phyloP scores from a whole-genome alignment of 2,329 filamentous ascomycete genomes.

The Torrubiella hemipterigena region DNA sequence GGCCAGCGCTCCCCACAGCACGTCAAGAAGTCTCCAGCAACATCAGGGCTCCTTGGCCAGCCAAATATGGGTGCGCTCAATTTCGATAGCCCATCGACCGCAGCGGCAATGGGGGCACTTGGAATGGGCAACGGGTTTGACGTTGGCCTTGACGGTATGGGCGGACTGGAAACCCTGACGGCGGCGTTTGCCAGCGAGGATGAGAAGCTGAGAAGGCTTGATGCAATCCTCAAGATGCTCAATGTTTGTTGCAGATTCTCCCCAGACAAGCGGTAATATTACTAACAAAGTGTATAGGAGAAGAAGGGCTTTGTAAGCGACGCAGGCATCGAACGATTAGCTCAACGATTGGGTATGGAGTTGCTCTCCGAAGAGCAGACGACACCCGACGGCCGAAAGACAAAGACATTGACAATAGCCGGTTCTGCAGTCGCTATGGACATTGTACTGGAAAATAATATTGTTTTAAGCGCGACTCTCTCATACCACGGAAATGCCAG shows the following conservation, averaged over 20 bases:
- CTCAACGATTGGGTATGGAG: slow-evolving; percentile 54
- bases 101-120: slow-evolving; percentile 46
- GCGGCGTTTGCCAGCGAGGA: slow-evolving; percentile 34
- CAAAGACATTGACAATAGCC: slow-evolving; percentile 47
- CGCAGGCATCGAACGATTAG: slow-evolving; percentile 61
- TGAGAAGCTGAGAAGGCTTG: slow-evolving; percentile 41
- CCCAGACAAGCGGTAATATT: background rate
- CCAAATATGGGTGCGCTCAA: slow-evolving; percentile 34
- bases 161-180: slow-evolving; percentile 28
- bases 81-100: slow-evolving; percentile 53
- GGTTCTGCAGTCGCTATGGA: slow-evolving; percentile 49
- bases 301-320: slow-evolving; percentile 58
- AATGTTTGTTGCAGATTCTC: slow-evolving; percentile 23
- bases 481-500: slow-evolving; percentile 48
- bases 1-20: slow-evolving; percentile 50
- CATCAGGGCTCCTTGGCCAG: slow-evolving; percentile 35
- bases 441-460: slow-evolving; percentile 47
- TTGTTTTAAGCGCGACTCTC: slow-evolving; percentile 51
- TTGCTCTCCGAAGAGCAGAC: slow-evolving; percentile 44
- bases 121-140: slow-evolving; percentile 39
- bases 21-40: slow-evolving; percentile 51
- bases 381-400: slow-evolving; percentile 33
- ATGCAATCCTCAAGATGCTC: slow-evolving; percentile 36
- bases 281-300: slow-evolving; percentile 15
- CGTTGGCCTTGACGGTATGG: slow-evolving; percentile 37